Percentiles rank a stretch among this genome's conserved stretches.
Evolutionary conservation across 371 early-diverging fungal genomes (phyloP).

Genomic region (Actinomortierella ambigua): DNA sequence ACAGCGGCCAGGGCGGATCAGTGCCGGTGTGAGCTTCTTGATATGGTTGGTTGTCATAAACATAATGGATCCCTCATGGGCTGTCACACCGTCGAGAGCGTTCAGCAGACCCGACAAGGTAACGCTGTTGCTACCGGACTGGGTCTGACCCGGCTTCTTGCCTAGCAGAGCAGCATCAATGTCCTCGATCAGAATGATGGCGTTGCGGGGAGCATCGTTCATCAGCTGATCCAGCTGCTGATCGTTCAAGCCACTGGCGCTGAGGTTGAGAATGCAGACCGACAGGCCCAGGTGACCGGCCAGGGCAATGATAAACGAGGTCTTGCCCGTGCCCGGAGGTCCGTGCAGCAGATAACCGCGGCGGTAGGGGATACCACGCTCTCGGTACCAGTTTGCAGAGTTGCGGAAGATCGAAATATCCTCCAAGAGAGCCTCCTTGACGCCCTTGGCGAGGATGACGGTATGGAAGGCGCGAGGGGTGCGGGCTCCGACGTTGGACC

Average conservation of each 20-base stretch:
- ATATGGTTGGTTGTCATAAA: slow-evolving; percentile 92
- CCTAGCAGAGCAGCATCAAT: slow-evolving; percentile 72
- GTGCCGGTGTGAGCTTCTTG: slow-evolving; percentile 82
- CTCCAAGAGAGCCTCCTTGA: slow-evolving; percentile 41
- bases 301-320: slow-evolving; percentile 81
- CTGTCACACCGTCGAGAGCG: slow-evolving; percentile 83
- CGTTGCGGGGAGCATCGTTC: slow-evolving; percentile 73
- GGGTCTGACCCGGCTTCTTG: slow-evolving; percentile 39
- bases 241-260: slow-evolving; percentile 66
- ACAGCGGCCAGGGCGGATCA: slow-evolving; percentile 88
- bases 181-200: slow-evolving; percentile 88
- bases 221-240: slow-evolving; percentile 66
- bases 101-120: slow-evolving; percentile 82
- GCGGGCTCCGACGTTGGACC: slow-evolving; percentile 34
- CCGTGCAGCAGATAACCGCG: slow-evolving; percentile 82
- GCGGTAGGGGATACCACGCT: slow-evolving; percentile 67
- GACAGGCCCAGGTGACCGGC: slow-evolving; percentile 72
- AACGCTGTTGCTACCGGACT: slow-evolving; percentile 34
- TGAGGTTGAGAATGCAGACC: slow-evolving; percentile 76
- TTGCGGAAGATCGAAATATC: slow-evolving; percentile 41
- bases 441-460: slow-evolving; percentile 42
- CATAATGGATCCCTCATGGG: slow-evolving; percentile 73
- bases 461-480: slow-evolving; percentile 45
- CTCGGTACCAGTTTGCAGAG: slow-evolving; percentile 44
- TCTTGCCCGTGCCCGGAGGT: slow-evolving; percentile 87